These are phyloP conservation scores for Tricholoma flavovirens DNA, from an alignment of 768 basidiomycete genomes.

Conservation along the genomic window DNA sequence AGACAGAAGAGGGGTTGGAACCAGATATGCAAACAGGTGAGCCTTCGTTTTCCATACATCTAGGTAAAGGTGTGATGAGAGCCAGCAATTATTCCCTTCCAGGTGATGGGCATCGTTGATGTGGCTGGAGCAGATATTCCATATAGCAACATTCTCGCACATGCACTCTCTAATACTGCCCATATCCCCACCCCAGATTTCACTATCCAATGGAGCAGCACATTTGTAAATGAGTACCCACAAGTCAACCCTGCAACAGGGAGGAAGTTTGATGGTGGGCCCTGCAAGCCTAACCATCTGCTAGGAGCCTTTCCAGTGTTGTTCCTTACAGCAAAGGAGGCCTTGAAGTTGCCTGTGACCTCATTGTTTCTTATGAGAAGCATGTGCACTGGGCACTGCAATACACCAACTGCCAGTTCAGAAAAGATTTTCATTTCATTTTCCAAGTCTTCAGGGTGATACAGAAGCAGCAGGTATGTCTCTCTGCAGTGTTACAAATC, in stretches of 20 bases:
- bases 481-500: conserved; percentile 26
- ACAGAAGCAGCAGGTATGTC: conserved; percentile 22
- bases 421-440: conserved; percentile 21
- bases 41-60: too few species aligned
- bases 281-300: not conserved
- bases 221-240: conserved; percentile 9
- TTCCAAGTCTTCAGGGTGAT: conserved; percentile 26
- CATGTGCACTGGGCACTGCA: conserved; percentile 26
- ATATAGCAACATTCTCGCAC: not conserved
- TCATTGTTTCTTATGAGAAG: conserved; percentile 20
- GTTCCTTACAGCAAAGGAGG: not conserved
- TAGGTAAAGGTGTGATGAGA: not conserved
- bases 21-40: too few species aligned
- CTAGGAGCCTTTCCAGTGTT: not conserved
- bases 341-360: not conserved
- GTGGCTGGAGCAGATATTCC: not conserved
- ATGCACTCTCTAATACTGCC: not conserved
- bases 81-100: not conserved
- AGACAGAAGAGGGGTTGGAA: too few species aligned
- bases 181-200: conserved; percentile 9
- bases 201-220: not conserved
- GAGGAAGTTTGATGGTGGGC: not conserved
- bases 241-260: not conserved
- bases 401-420: conserved; percentile 25
- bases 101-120: not conserved